Conservation (phyloP, 2,329 filamentous ascomycete species). For the Venturia effusa region DNA sequence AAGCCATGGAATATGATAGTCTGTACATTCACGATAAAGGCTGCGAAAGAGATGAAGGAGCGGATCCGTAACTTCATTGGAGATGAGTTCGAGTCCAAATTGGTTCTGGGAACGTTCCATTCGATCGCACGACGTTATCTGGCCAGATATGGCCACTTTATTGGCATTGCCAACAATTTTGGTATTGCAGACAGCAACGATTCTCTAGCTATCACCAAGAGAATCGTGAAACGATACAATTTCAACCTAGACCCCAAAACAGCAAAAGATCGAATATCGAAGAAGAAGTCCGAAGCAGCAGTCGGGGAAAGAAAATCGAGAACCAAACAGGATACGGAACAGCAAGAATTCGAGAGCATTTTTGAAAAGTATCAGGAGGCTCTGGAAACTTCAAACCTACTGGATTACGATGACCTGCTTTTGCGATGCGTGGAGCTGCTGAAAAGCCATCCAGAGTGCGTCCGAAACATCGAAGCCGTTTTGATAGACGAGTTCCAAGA, state of each 20-base stretch:
- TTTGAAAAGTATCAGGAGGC: slow-evolving; percentile 71
- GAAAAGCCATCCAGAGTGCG: slow-evolving; percentile 61
- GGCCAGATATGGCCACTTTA: slow-evolving; percentile 69
- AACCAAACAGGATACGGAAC: slow-evolving; percentile 34
- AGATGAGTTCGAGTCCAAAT: slow-evolving; percentile 58
- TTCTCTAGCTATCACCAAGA: slow-evolving; percentile 64
- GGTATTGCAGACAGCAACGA: slow-evolving; percentile 83
- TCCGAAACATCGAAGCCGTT: slow-evolving; percentile 80
- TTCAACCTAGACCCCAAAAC: slow-evolving; percentile 57
- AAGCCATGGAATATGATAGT: slow-evolving; percentile 83
- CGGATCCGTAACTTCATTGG: slow-evolving; percentile 76
- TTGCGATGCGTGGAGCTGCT: slow-evolving; percentile 74
- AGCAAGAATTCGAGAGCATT: slow-evolving; percentile 54
- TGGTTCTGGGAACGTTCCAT: slow-evolving; percentile 90
- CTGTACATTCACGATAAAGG: slow-evolving; percentile 95
- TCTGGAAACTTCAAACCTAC: slow-evolving; percentile 62
- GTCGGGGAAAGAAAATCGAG: slow-evolving; percentile 19
- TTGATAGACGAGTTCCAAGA: slow-evolving; percentile 97
- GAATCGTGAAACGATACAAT: slow-evolving; percentile 67
- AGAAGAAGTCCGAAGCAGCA: slow-evolving; percentile 43
- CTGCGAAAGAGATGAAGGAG: slow-evolving; percentile 85
- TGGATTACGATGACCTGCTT: slow-evolving; percentile 92
- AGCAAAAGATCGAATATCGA: slow-evolving; percentile 65
- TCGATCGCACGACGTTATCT: slow-evolving; percentile 83
- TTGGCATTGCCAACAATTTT: slow-evolving; percentile 74